phyloP scores from a whole-genome alignment of 2,329 filamentous ascomycete species.

The Dothideomycetes sp. region DNA sequence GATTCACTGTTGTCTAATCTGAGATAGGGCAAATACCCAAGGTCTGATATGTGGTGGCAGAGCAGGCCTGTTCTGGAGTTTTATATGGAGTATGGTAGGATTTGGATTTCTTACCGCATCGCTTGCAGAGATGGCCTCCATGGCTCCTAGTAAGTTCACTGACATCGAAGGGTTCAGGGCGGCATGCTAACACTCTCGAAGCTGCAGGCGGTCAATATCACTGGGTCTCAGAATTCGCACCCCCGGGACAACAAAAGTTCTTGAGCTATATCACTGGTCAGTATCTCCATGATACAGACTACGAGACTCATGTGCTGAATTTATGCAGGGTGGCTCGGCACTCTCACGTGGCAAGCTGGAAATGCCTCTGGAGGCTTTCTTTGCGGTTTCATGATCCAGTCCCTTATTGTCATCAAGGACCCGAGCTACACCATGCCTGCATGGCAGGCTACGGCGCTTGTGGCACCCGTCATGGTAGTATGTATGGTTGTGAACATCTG shows the following conservation, averaged over 20 bases:
- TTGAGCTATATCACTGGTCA: constrained; percentile 32
- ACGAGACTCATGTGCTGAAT: too few relatives aligned
- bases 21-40: constrained; percentile 19
- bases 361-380: constrained; percentile 37
- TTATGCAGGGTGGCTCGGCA: constrained; percentile 35
- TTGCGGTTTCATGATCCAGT: constrained; percentile 37
- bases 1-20: too few relatives aligned
- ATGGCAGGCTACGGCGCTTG: constrained; percentile 40
- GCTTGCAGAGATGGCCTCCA: constrained; percentile 23
- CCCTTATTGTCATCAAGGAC: constrained; percentile 30
- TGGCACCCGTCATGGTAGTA: constrained; percentile 33
- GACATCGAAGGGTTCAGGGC: not conserved
- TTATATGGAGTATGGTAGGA: constrained; percentile 15
- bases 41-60: constrained; percentile 16
- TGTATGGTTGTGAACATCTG: constrained; percentile 32
- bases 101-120: constrained; percentile 15
- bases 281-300: not conserved
- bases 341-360: constrained; percentile 39
- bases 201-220: constrained; percentile 21
- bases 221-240: constrained; percentile 16
- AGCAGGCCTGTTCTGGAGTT: constrained; percentile 17
- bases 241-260: constrained; percentile 27
- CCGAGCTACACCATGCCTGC: constrained; percentile 28
- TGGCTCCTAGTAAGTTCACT: constrained; percentile 16
- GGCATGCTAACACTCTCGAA: not conserved